Percentiles rank a stretch among this genome's conserved stretches.
Conservation (phyloP, 208 protist genomes). For the Phytomonas francai region DNA sequence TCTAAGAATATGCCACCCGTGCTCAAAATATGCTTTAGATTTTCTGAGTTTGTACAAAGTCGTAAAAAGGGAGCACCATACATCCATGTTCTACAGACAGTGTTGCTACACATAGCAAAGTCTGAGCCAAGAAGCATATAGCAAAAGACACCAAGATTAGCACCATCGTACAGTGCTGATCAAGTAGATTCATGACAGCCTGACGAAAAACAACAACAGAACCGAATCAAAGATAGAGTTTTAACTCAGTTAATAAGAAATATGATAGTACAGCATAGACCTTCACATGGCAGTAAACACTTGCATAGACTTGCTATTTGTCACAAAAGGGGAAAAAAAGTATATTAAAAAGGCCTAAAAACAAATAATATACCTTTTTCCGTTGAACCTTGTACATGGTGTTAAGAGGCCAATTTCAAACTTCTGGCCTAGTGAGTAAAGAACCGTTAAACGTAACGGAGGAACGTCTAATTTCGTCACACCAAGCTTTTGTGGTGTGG, state of each 20-base stretch:
- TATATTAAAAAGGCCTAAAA: constrained; percentile 68
- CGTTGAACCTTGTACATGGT: constrained; percentile 39
- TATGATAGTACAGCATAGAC: constrained; percentile 44
- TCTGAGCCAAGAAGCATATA: constrained; percentile 69
- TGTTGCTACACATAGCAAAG: constrained; percentile 73
- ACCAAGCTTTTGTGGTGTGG: not conserved
- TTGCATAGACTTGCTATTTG: constrained; percentile 75
- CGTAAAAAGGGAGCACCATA: constrained; percentile 68
- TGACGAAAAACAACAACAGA: constrained; percentile 78
- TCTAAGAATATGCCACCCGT: constrained; percentile 30
- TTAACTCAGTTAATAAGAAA: constrained; percentile 65
- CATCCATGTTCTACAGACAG: constrained; percentile 42
- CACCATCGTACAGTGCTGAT: constrained; percentile 53
- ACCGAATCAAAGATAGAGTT: constrained; percentile 58
- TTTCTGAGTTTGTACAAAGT: constrained; percentile 73
- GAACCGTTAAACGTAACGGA: not conserved
- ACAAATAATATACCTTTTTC: constrained; percentile 61
- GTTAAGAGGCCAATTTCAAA: constrained; percentile 3
- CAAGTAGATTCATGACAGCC: constrained; percentile 56
- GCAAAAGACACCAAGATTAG: constrained; percentile 43
- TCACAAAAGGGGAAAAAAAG: constrained; percentile 52
- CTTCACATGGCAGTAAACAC: constrained; percentile 56
- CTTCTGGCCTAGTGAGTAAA: not conserved
- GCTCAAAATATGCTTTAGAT: constrained; percentile 64
- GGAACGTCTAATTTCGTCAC: not conserved